Base-by-base conservation (phyloP, 352 stramenopile genomes). In the Globisporangium nunn region DNA sequence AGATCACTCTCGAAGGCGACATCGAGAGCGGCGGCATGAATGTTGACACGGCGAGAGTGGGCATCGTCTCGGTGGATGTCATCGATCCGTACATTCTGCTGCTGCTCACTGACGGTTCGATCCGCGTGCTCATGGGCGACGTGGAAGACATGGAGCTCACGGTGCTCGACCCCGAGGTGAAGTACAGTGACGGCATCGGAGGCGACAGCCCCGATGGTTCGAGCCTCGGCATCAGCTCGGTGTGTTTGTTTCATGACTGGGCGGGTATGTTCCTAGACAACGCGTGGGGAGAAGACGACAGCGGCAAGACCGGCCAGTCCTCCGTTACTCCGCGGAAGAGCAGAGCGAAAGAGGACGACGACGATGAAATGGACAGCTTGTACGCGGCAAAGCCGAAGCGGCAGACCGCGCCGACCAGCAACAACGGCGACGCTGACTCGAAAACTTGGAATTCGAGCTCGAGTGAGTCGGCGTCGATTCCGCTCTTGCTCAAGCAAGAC, bases 211-310 rank as follows among this genome's bases (percentile, higher is more conserved):
- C 55, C 2, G 59, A 68, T 45, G 63, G 59, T 10, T n/a, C 49
- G 2, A 62, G 54, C 6, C 62, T 68, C 46, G 47, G 49, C 0
- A 87, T 87, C 40, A 90, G 79, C 56, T 74, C 80, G 6, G 74
- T 78, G 8, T 94, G 84, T 54, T 64, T 94, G 23, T 94, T 94
- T 51, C 81, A 91, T 57, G 84, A 94, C 59, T 94, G 84, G 84
- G 67, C 77, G 11, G 78, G 81, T 1, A 90, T 94, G 80, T 94
- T 91, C 48, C 52, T 50, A 40, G 78, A 89, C 40, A 74, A 78
- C 23, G 68, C 72, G 3, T 86, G 74, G 78, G 74, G 69, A 29
- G 75, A 88, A 54, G 71, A 83, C 3, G 68, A 85, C 11, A 30
- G 29, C 18, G 35, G 48, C 52, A 51, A 54, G 31, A 29, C 33